These are phyloP conservation scores for Xylaria sp. DNA, from an alignment of 2,329 filamentous ascomycete species.

Conservation along the genomic window DNA sequence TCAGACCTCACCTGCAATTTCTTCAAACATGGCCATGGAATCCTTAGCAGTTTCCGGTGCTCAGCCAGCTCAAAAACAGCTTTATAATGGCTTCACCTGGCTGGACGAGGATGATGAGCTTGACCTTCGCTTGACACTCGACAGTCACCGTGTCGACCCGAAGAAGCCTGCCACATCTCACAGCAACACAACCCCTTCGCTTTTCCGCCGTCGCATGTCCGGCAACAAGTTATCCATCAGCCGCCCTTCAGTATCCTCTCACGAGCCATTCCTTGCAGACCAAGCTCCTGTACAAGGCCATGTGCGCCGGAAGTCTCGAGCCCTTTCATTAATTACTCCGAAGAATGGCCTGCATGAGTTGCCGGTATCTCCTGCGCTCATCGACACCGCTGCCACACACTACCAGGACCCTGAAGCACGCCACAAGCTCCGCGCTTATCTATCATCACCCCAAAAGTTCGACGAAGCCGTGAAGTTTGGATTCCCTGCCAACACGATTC, in stretches of 20 bases:
- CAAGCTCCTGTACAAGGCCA: conserved; percentile 32
- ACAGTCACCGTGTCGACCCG: conserved; percentile 64
- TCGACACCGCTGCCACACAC: conserved; percentile 70
- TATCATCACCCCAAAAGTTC: conserved; percentile 88
- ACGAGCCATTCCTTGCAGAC: conserved; percentile 36
- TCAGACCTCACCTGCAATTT: conserved; percentile 24
- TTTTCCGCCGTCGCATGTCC: conserved; percentile 65
- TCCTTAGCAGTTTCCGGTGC: conserved; percentile 26
- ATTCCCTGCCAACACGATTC: conserved; percentile 62
- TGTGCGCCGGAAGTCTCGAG: conserved; percentile 48
- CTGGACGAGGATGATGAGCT: conserved; percentile 67
- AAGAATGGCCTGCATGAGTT: conserved; percentile 40
- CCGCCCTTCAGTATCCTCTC: conserved; percentile 43
- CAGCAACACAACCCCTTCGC: conserved; percentile 45
- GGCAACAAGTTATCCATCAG: conserved; percentile 61
- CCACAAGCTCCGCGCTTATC: conserved; percentile 76
- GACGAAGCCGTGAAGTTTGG: conserved; percentile 93
- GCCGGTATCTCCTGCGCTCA: conserved; percentile 44
- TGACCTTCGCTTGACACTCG: conserved; percentile 60
- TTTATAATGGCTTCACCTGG: conserved; percentile 67
- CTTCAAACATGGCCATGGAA: conserved; percentile 25
- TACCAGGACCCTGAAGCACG: conserved; percentile 89
- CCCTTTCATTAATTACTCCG: conserved; percentile 49
- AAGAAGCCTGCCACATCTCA: conserved; percentile 38
- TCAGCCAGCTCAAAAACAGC: conserved; percentile 40